Base-by-base conservation (phyloP, 2,329 filamentous ascomycete species). In the Dactylellina haptotyla region DNA sequence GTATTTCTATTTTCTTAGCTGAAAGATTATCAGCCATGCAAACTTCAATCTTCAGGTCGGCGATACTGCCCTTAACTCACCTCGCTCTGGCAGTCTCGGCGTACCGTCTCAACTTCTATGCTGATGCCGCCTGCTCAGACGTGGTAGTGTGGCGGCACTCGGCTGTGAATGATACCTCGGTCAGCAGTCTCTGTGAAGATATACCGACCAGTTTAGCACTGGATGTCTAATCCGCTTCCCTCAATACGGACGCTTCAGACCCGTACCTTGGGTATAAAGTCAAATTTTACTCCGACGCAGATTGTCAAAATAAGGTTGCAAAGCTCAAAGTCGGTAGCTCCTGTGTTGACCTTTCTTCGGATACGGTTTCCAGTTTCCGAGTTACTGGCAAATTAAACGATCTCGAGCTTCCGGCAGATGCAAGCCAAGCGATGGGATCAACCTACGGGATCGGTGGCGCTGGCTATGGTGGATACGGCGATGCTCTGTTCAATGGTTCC, bases 401-500 rank as follows among this genome's bases (percentile, higher is more conserved):
- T 18, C 28, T 64, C 34, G 16, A 34, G 12, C 26, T 50, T 23
- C 41, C 41, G 2, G 12, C 32, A 26, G 4, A 25, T 23, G 14
- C 28, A 9, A 37, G 3, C 18, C n/a, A 4, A 34, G 28, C 23
- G 6, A 30, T 37, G 8, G 20, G 53, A 3, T 26, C 53, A 8
- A 58, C 45, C 2, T 67, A 43, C 10, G 10, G 23, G n/a, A 53
- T n/a, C 4, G 30, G 39, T 12, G 25, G 32, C 39, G 30, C 20
- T 25, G 25, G 6, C 14, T 39, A 41, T 0, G 2, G 53, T 53
- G 32, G n/a, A 4, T 57, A 57, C 20, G 45, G 63, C 8, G 53
- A 59, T 37, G 54, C 53, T 10, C 3, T 67, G n/a, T 41, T 23
- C 10, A 67, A 26, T 32, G 51, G 51, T 2, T 53, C 34, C 26